A percentile compares a stretch with the other conserved stretches of the same genome.
phyloP scores from a whole-genome alignment of 2,329 filamentous ascomycete genomes.

The Alternaria conjuncta region DNA sequence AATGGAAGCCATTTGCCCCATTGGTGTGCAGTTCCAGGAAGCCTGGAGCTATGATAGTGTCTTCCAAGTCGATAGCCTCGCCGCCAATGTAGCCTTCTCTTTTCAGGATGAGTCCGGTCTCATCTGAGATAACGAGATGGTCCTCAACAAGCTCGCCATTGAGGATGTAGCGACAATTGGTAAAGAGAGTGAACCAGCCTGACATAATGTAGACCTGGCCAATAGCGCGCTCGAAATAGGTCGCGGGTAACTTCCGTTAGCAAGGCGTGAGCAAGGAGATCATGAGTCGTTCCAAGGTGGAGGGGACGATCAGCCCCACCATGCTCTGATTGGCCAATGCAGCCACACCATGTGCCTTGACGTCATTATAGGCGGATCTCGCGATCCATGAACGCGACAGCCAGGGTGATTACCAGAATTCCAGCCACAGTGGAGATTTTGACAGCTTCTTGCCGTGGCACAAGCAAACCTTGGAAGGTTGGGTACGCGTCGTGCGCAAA shows the following conservation, averaged over 20 bases:
- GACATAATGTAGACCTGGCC: conserved; percentile 36
- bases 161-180: conserved; percentile 54
- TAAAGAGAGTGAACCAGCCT: conserved; percentile 55
- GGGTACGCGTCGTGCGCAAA: conserved; percentile 11
- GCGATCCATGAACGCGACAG: conserved; percentile 5
- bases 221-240: conserved; percentile 3
- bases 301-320: conserved; percentile 12
- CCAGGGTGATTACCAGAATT: conserved; percentile 10
- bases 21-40: conserved; percentile 65
- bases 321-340: conserved; percentile 16
- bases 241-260: conserved; percentile 7
- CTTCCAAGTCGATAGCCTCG: conserved; percentile 56
- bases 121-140: conserved; percentile 54
- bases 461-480: conserved; percentile 8
- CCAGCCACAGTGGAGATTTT: conserved; percentile 25
- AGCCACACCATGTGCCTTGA: conserved; percentile 3
- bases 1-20: conserved; percentile 61
- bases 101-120: conserved; percentile 53
- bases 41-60: conserved; percentile 60
- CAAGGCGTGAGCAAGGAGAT: conserved; percentile 1
- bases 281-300: conserved; percentile 12
- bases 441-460: conserved; percentile 4
- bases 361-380: conserved; percentile 20
- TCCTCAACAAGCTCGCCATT: conserved; percentile 53
- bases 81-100: conserved; percentile 53